Evolutionary conservation across 202 grass and related monocot genomes (phyloP).

Genomic region (Eragrostis tef): DNA sequence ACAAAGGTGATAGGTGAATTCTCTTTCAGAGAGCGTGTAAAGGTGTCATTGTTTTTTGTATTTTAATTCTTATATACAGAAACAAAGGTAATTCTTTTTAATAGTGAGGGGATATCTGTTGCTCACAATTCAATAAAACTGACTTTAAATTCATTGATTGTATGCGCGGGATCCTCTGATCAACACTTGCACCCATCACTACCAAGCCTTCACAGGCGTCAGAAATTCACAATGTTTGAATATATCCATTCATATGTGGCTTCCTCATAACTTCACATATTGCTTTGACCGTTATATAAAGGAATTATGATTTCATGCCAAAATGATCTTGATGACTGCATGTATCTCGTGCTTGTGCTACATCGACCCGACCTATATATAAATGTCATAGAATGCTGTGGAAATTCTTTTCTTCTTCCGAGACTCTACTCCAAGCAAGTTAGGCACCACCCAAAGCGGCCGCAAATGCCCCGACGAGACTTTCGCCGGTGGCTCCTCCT

Average conservation of each 20-base stretch:
- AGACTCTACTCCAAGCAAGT: too few relatives aligned
- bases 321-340: not conserved
- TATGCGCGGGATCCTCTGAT: not conserved
- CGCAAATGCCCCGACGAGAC: too few relatives aligned
- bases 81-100: not conserved
- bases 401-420: too few relatives aligned
- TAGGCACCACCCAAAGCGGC: too few relatives aligned
- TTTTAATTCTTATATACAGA: slow-evolving; percentile 18
- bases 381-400: too few relatives aligned
- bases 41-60: slow-evolving; percentile 21
- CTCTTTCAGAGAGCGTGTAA: slow-evolving; percentile 25
- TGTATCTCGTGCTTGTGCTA: too few relatives aligned
- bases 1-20: slow-evolving; percentile 17
- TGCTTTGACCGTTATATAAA: not conserved
- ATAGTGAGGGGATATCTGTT: not conserved
- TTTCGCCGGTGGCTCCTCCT: too few relatives aligned
- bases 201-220: not conserved
- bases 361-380: too few relatives aligned
- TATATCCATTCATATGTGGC: slow-evolving; percentile 6
- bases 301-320: not conserved
- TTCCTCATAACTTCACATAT: not conserved
- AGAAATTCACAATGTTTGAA: not conserved
- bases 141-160: not conserved
- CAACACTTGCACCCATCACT: not conserved
- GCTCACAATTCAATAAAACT: not conserved